These are phyloP conservation scores for Paxillus rubicundulus DNA, from an alignment of 768 basidiomycete species.

Conservation along the genomic window DNA sequence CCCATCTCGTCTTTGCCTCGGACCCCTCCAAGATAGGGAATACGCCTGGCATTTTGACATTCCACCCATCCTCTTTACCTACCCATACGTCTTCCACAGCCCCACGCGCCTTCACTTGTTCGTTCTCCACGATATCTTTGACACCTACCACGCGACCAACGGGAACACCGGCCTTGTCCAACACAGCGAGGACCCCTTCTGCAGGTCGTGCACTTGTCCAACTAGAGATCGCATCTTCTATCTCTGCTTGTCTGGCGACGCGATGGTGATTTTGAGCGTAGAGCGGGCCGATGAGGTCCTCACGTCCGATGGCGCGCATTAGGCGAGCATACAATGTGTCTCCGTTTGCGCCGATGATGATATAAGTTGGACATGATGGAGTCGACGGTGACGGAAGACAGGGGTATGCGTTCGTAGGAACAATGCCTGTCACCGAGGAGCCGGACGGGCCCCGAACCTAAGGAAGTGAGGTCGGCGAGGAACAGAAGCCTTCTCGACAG, in stretches of 20 bases:
- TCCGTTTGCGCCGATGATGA: constrained; percentile 72
- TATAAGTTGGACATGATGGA: constrained; percentile 46
- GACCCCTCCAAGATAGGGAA: constrained; percentile 63
- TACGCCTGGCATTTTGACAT: constrained; percentile 64
- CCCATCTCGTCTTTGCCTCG: constrained; percentile 59
- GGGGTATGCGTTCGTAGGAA: constrained; percentile 73
- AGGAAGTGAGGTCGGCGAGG: neutral
- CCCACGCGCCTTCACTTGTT: constrained; percentile 54
- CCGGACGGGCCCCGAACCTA: constrained; percentile 71
- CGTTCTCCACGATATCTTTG: constrained; percentile 57
- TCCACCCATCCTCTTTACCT: constrained; percentile 43
- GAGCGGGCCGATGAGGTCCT: constrained; percentile 55
- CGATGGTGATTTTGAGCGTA: constrained; percentile 46
- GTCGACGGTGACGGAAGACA: constrained; percentile 48
- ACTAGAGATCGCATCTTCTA: constrained; percentile 58
- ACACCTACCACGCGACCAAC: constrained; percentile 64
- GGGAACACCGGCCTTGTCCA: constrained; percentile 56
- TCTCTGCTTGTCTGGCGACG: constrained; percentile 44
- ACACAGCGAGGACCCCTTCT: constrained; percentile 50
- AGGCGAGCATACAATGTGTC: constrained; percentile 67
- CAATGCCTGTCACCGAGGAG: constrained; percentile 72
- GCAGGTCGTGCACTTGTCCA: constrained; percentile 54
- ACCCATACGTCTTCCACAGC: constrained; percentile 62
- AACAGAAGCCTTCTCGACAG: neutral
- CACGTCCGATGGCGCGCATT: constrained; percentile 57